Percentiles rank a stretch among this genome's conserved stretches.
Evolutionary conservation across 805 yeast genomes (phyloP).

Genomic region (Yarrowia sp.): DNA sequence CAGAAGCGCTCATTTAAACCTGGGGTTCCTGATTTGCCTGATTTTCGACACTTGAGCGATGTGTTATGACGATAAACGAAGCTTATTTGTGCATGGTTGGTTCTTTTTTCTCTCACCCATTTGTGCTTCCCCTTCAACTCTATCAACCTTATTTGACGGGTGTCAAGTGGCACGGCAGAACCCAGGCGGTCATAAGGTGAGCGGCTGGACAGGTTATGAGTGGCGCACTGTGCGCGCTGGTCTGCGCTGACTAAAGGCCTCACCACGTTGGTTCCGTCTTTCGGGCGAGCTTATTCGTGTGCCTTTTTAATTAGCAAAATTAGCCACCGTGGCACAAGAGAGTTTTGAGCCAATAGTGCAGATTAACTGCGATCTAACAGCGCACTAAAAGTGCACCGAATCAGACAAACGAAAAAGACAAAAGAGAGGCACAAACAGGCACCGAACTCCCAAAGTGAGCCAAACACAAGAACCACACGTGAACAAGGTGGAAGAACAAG

Average conservation of each 20-base stretch:
- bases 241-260: not conserved
- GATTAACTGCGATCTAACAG: slow-evolving; percentile 32
- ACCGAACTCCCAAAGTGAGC: too few species aligned
- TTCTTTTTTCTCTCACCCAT: not conserved
- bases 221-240: too few species aligned
- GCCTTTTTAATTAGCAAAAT: slow-evolving; percentile 2
- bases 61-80: slow-evolving; percentile 17
- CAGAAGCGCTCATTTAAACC: too few species aligned
- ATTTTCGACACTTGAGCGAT: slow-evolving; percentile 10
- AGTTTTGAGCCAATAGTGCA: slow-evolving; percentile 29
- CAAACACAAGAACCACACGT: not conserved
- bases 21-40: not conserved
- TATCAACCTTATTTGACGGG: not conserved
- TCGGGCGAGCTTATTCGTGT: not conserved
- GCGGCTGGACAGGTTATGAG: not conserved
- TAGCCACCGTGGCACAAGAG: slow-evolving; percentile 37
- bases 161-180: too few species aligned
- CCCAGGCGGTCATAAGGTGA: too few species aligned
- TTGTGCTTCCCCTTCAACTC: not conserved
- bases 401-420: not conserved
- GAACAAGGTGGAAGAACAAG: not conserved
- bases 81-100: slow-evolving; percentile 15
- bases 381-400: slow-evolving; percentile 22
- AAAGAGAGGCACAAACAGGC: not conserved
- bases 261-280: not conserved